phyloP scores from a whole-genome alignment of 2,329 filamentous ascomycete genomes.

The Pseudocercospora macadamiae region DNA sequence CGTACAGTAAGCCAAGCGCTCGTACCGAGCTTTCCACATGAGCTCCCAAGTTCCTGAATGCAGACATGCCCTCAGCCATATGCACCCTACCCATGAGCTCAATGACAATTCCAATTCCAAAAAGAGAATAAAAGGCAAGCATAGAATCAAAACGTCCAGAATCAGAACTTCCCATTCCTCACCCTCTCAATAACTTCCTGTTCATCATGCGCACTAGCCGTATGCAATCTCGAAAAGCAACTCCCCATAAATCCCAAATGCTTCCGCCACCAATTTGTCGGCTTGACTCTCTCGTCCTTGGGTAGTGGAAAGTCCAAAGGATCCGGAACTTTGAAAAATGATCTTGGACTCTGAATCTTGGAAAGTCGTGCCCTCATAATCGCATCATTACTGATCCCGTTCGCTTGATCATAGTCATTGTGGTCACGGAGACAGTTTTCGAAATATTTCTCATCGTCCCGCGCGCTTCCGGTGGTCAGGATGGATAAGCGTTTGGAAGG shows the following conservation, averaged over 20 bases:
- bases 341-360: slow-evolving; percentile 5
- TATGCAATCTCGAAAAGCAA: neutral
- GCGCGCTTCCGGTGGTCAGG: neutral
- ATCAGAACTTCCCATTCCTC: slow-evolving; percentile 1
- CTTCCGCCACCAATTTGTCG: slow-evolving; percentile 1
- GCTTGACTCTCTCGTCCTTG: neutral
- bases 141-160: neutral
- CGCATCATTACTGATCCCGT: slow-evolving; percentile 5
- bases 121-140: too few species aligned
- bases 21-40: too few species aligned
- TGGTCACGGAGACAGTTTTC: neutral
- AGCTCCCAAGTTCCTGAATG: too few species aligned
- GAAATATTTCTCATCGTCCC: neutral
- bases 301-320: neutral
- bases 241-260: neutral
- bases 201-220: neutral
- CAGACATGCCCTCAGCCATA: too few species aligned
- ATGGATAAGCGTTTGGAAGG: slow-evolving; percentile 2
- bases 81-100: neutral
- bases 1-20: too few species aligned
- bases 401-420: slow-evolving; percentile 1
- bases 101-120: neutral
- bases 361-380: neutral
- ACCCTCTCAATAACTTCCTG: neutral
- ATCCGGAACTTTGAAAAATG: slow-evolving; percentile 3